Base-by-base conservation (phyloP, 169 alveolate genomes). In the Plasmodium falciparum region DNA sequence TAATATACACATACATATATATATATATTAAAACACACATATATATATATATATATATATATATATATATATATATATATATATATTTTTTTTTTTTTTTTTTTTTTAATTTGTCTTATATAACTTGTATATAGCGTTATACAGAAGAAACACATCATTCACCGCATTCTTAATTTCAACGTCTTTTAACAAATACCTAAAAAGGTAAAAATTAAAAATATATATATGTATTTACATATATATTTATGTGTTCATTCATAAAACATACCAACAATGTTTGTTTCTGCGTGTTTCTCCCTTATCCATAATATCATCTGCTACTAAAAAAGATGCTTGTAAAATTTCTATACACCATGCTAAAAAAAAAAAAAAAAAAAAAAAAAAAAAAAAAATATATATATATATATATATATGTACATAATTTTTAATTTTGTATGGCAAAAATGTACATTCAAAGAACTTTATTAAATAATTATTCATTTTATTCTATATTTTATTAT, bases 241-340 rank as follows among this genome's bases (percentile, higher is more conserved):
- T 43, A 67, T 13, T 15, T 50, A 24, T 9, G 22, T 54, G 2
- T 49, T 4, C 33, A 4, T 24, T 50, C n/a, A 15, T 7, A 17
- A 17, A 8, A 54, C 86, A 61, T 74, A 94, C 96, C 96, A 94
- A 85, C 96, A 94, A 29, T 88, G 61, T 65, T 92, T 92, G 2
- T 94, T 90, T 59, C 96, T 69, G 15, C 96, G 69, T 52, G 75
- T 94, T 20, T 86, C 89, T 24, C 96, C 93, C 43, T 90, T 90
- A 73, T 94, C 96, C 95, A 94, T 94, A 15, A 94, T 91, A 49
- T 94, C 96, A 66, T 94, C 96, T 4, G 96, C 96, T 26, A 94
- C 96, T 29, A 94, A 83, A 75, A 94, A 94, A 13, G 96, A 85
- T 1, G 95, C 93, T 45, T 94, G 96, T n/a, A 94, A 73, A 29